Conservation (phyloP, 805 yeast species). For the Scheffersomyces coipomensis region DNA sequence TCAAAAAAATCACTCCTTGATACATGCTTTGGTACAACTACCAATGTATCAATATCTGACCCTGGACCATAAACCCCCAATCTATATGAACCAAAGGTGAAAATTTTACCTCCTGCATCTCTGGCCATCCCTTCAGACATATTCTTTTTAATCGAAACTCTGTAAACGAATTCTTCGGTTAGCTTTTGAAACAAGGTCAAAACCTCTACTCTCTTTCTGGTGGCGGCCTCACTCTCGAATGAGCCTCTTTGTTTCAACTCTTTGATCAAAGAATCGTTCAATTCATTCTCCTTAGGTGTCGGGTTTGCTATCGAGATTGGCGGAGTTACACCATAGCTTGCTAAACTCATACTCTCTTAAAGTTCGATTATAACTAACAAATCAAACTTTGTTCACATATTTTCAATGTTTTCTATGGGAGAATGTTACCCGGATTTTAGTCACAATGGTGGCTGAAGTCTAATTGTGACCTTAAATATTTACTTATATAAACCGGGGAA, state of each 20-base stretch:
- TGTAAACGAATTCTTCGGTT: constrained; percentile 78
- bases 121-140: constrained; percentile 97
- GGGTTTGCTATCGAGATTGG: constrained; percentile 89
- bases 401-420: background rate
- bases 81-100: constrained; percentile 91
- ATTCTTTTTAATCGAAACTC: constrained; percentile 75
- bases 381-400: background rate
- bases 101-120: constrained; percentile 98
- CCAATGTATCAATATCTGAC: constrained; percentile 92
- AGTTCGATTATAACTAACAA: too few relatives aligned
- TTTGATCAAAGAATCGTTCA: constrained; percentile 73
- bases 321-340: constrained; percentile 63
- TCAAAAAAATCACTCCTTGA: constrained; percentile 85
- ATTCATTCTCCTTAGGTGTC: constrained; percentile 69
- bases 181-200: constrained; percentile 68
- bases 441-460: too few relatives aligned
- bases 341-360: constrained; percentile 22
- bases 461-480: too few relatives aligned
- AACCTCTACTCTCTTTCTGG: constrained; percentile 76
- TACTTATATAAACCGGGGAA: too few relatives aligned
- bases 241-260: constrained; percentile 84
- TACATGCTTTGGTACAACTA: constrained; percentile 97
- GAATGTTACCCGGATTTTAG: too few relatives aligned
- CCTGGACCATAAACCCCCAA: constrained; percentile 98
- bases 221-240: constrained; percentile 83